These are phyloP conservation scores for Dalechampia spathulata DNA, from an alignment of 441 rosid species.

Conservation along the genomic window DNA sequence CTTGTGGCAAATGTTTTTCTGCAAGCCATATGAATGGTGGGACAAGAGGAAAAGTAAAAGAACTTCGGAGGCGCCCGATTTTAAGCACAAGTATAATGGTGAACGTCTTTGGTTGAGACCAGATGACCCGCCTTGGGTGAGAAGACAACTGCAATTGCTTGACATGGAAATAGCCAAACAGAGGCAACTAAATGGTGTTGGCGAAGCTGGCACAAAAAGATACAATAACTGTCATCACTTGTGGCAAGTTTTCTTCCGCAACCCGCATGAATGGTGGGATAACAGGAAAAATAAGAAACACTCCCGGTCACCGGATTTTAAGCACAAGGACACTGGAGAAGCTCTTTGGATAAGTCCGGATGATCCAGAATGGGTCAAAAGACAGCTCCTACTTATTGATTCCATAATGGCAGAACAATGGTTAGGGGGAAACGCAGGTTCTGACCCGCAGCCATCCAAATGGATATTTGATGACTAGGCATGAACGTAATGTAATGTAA, in stretches of 20 bases:
- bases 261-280: slow-evolving; percentile 86
- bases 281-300: slow-evolving; percentile 45
- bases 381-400: slow-evolving; percentile 52
- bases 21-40: slow-evolving; percentile 78
- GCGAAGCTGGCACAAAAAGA: slow-evolving; percentile 22
- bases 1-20: slow-evolving; percentile 75
- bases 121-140: slow-evolving; percentile 64
- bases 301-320: slow-evolving; percentile 57
- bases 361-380: slow-evolving; percentile 66
- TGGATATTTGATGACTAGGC: slow-evolving; percentile 39
- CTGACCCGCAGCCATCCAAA: slow-evolving; percentile 20
- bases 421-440: slow-evolving; percentile 12
- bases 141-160: slow-evolving; percentile 44
- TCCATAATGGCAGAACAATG: slow-evolving; percentile 29
- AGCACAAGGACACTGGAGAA: slow-evolving; percentile 62
- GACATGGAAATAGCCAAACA: slow-evolving; percentile 35
- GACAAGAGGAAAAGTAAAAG: slow-evolving; percentile 58
- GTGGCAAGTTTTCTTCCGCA: slow-evolving; percentile 73
- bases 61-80: slow-evolving; percentile 49
- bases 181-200: slow-evolving; percentile 7
- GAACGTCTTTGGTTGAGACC: slow-evolving; percentile 63
- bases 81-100: slow-evolving; percentile 62
- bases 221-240: slow-evolving; percentile 28
- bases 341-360: slow-evolving; percentile 55
- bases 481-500: background rate